Percentiles rank a stretch among this genome's conserved stretches.
Conservation (phyloP, 1,284 basidiomycete genomes). For the Tremellales sp. region DNA sequence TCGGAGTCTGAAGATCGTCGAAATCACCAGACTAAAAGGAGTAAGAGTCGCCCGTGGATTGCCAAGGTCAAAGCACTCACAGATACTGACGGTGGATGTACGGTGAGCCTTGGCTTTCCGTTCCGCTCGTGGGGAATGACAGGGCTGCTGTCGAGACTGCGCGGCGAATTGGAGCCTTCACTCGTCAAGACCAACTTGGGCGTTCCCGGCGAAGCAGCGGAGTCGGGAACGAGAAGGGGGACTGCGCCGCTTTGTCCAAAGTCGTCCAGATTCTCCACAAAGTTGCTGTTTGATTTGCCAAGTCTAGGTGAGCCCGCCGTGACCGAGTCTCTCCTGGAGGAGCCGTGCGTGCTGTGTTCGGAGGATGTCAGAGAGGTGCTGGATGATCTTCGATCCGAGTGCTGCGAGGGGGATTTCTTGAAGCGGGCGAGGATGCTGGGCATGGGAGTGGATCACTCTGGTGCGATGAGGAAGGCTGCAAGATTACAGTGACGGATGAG, state of each 20-base stretch:
- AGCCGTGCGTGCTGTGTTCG: not conserved
- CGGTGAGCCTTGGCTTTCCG: too few relatives aligned
- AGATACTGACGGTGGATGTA: too few relatives aligned
- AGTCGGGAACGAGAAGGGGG: constrained; percentile 6
- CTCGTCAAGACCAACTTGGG: constrained; percentile 35
- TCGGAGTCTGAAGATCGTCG: too few relatives aligned
- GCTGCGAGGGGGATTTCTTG: constrained; percentile 25
- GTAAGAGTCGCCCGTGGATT: too few relatives aligned
- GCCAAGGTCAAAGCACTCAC: too few relatives aligned
- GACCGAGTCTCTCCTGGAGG: not conserved
- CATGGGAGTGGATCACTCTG: too few relatives aligned
- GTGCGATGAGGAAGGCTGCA: too few relatives aligned
- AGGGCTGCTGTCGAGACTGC: constrained; percentile 25
- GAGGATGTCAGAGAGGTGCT: constrained; percentile 2
- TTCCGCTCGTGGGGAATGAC: too few relatives aligned
- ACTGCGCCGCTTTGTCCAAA: constrained; percentile 5
- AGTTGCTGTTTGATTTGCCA: constrained; percentile 18
- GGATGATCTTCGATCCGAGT: constrained; percentile 11
- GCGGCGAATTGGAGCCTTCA: constrained; percentile 29
- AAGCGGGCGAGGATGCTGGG: constrained; percentile 29
- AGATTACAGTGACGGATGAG: too few relatives aligned
- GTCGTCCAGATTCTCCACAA: constrained; percentile 24
- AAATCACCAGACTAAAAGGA: too few relatives aligned
- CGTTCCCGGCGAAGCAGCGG: constrained; percentile 16
- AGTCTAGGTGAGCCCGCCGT: not conserved